Evolutionary conservation across 2,329 filamentous ascomycete species (phyloP).

Genomic region (Pseudogymnoascus sp.): DNA sequence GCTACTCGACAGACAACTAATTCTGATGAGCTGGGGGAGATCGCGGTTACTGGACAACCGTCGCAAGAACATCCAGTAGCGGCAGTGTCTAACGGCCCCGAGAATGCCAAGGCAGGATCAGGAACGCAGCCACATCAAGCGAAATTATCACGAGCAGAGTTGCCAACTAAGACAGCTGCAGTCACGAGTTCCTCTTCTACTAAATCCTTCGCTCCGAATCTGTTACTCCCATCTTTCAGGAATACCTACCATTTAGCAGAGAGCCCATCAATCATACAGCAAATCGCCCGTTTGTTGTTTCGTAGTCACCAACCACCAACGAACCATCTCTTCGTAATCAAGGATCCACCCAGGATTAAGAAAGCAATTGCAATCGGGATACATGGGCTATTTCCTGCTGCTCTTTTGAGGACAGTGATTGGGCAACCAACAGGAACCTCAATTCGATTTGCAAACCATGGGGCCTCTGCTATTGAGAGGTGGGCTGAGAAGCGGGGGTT

Average conservation of each 20-base stretch:
- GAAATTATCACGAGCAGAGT: not conserved
- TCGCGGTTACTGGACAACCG: conserved; percentile 50
- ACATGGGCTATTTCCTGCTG: conserved; percentile 86
- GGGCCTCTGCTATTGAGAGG: conserved; percentile 70
- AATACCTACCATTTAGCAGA: conserved; percentile 60
- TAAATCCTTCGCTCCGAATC: conserved; percentile 42
- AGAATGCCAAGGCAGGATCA: not conserved
- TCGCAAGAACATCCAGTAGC: conserved; percentile 42
- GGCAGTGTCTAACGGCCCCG: conserved; percentile 6
- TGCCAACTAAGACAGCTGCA: not conserved
- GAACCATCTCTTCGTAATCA: conserved; percentile 64
- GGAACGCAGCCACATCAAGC: not conserved
- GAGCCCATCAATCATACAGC: conserved; percentile 61
- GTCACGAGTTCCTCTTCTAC: conserved; percentile 17
- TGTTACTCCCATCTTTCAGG: conserved; percentile 61
- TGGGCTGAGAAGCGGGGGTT: conserved; percentile 69
- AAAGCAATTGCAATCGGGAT: conserved; percentile 89
- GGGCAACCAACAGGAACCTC: conserved; percentile 95
- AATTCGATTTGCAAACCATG: conserved; percentile 81
- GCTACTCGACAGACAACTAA: conserved; percentile 13
- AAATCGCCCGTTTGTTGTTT: conserved; percentile 52
- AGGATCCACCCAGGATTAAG: conserved; percentile 62
- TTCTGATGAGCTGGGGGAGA: conserved; percentile 32
- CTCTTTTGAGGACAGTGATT: conserved; percentile 78
- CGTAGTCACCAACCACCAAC: conserved; percentile 47